A percentile compares a stretch with the other conserved stretches of the same genome.
Evolutionary conservation across 2,329 filamentous ascomycete genomes (phyloP).

Genomic region (Tolypocladium cylindrosporum): DNA sequence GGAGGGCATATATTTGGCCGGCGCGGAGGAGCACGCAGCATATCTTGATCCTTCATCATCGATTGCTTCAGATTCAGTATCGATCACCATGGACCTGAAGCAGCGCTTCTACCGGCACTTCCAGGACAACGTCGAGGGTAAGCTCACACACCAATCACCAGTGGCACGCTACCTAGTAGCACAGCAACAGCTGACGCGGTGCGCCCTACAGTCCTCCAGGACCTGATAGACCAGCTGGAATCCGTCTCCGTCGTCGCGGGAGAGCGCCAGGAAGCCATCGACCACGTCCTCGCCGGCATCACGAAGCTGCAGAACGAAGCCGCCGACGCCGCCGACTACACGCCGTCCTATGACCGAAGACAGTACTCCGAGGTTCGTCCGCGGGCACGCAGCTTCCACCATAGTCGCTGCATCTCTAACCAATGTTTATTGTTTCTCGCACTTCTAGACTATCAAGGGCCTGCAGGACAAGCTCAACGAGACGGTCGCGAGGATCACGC

Average conservation of each 20-base stretch:
- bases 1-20: background rate
- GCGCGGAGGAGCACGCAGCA: background rate
- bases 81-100: slow-evolving; percentile 36
- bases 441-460: slow-evolving; percentile 60
- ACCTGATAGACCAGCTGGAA: slow-evolving; percentile 61
- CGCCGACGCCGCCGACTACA: slow-evolving; percentile 69
- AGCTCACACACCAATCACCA: slow-evolving; percentile 9
- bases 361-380: slow-evolving; percentile 64
- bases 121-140: slow-evolving; percentile 63
- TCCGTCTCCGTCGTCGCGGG: slow-evolving; percentile 52
- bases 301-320: slow-evolving; percentile 74
- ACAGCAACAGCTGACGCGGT: background rate
- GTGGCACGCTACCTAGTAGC: background rate
- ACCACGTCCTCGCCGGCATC: slow-evolving; percentile 71
- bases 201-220: slow-evolving; percentile 53
- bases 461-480: slow-evolving; percentile 70
- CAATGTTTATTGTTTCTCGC: background rate
- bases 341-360: slow-evolving; percentile 83
- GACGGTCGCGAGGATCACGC: slow-evolving; percentile 55
- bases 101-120: slow-evolving; percentile 82
- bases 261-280: slow-evolving; percentile 71
- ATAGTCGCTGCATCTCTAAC: background rate
- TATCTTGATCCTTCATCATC: background rate
- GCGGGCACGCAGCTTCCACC: background rate
- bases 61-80: background rate